Evolutionary conservation across 1,284 basidiomycete genomes (phyloP), one percentile per base, ranked within the genome.

Genomic region (Xerocomus amazonicus): DNA sequence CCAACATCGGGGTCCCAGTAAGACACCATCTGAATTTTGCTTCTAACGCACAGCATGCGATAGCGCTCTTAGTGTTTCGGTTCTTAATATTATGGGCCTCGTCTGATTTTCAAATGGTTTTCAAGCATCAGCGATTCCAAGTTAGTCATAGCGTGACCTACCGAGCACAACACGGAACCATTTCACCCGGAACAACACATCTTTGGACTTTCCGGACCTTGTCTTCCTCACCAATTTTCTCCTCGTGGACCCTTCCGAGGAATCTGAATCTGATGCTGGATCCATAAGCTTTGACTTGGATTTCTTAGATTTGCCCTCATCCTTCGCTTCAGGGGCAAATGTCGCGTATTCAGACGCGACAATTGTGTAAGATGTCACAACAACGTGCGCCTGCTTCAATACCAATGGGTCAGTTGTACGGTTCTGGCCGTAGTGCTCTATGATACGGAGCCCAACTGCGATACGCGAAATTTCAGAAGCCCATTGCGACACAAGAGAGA

Each of bases 21-120:
- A 96, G 70, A 65, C 88, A 92, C 93, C 93, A 96, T 41, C 91
- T 78, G 65, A 81, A 94, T 63, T 90, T 90, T 10, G 80, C 79
- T 33, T 84, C 70, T 9, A 99, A 75, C 1, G 78, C 87, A 52
- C 82, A 90, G 53, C 93, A 95, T 0, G 92, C 93, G 37, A 84
- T 75, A 1, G 91, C 85, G 28, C 81, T 79, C 65, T 93, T 90
- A 0, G 95, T 92, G 31, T 79, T 87, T 51, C 83, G 76, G 62
- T 97, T 97, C 78, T 98, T 98, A 74, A 99, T 98, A 61, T 90
- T 94, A 64, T 99, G 96, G 0, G 96, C 96, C 66, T 99, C 96
- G 62, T 97, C 94, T 92, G 50, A 40, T 28, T 33, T 23, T 19
- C 39, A 31, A n/a, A 14, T 12, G 19, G 16, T 32, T 16, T 26